Percentiles rank a stretch among this genome's conserved stretches.
Evolutionary conservation across 2,329 filamentous ascomycete genomes (phyloP).

Genomic region (Fusarium secorum): DNA sequence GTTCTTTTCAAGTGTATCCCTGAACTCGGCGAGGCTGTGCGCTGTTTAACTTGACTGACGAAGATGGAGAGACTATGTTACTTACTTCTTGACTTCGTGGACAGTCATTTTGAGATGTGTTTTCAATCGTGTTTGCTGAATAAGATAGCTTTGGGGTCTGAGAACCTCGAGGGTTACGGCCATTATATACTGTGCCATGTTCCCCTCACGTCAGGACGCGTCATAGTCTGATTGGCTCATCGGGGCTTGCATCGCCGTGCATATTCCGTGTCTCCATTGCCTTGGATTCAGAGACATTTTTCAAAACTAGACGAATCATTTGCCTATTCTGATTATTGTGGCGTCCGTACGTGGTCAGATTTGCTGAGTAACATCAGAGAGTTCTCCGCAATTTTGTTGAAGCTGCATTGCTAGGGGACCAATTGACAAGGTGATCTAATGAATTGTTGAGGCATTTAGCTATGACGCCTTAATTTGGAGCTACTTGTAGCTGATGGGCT

Average conservation of each 20-base stretch:
- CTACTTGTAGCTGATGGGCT: neutral
- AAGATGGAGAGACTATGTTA: rapidly evolving
- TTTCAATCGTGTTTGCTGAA: neutral
- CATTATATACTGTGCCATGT: neutral
- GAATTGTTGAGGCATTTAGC: neutral
- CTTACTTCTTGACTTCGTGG: neutral
- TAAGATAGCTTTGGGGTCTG: rapidly evolving
- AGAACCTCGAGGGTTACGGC: neutral
- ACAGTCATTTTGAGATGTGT: neutral
- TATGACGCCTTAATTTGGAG: neutral
- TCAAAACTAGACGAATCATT: neutral
- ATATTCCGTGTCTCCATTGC: neutral
- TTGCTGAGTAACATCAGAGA: neutral
- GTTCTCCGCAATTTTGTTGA: neutral
- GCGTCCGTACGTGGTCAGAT: neutral
- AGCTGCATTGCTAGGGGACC: neutral
- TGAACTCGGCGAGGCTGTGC: neutral
- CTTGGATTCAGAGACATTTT: neutral
- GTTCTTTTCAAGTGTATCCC: neutral
- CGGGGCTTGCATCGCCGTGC: neutral
- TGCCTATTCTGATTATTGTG: neutral
- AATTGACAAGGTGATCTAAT: rapidly evolving
- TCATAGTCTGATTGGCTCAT: neutral
- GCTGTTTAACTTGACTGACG: rapidly evolving
- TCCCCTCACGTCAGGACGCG: neutral